Conservation (phyloP, 2,329 filamentous ascomycete species). For the Rhytidhysteron rufulum region DNA sequence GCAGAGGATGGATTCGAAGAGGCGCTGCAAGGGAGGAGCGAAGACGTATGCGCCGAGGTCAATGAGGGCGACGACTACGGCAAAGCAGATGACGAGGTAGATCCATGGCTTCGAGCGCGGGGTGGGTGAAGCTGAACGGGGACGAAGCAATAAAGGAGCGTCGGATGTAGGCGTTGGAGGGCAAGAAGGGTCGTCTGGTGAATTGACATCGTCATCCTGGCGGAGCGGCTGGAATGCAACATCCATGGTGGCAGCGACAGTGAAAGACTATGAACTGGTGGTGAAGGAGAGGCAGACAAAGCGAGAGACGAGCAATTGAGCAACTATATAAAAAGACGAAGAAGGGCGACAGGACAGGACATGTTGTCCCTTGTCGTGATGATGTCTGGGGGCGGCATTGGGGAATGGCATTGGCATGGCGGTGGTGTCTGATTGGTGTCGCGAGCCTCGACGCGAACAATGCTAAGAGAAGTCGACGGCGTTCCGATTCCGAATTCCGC, state of each 20-base stretch:
- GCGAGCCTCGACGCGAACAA: too few species aligned
- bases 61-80: constrained; percentile 42
- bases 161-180: neutral
- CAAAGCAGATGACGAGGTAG: constrained; percentile 28
- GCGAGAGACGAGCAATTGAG: neutral
- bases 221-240: neutral
- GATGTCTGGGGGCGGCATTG: too few species aligned
- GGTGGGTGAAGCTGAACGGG: constrained; percentile 1
- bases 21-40: constrained; percentile 44
- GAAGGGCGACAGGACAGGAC: neutral
- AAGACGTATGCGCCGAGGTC: constrained; percentile 45
- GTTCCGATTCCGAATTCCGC: too few species aligned
- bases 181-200: neutral
- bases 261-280: too few species aligned
- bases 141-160: too few species aligned
- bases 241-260: neutral
- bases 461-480: too few species aligned
- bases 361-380: too few species aligned
- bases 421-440: too few species aligned
- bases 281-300: neutral
- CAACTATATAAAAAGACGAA: neutral
- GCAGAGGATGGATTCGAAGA: constrained; percentile 49
- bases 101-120: constrained; percentile 29
- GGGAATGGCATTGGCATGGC: too few species aligned
- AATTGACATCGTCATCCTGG: neutral